These are phyloP conservation scores for Aureobasidium sp. DNA, from an alignment of 2,329 filamentous ascomycete genomes.

Conservation along the genomic window DNA sequence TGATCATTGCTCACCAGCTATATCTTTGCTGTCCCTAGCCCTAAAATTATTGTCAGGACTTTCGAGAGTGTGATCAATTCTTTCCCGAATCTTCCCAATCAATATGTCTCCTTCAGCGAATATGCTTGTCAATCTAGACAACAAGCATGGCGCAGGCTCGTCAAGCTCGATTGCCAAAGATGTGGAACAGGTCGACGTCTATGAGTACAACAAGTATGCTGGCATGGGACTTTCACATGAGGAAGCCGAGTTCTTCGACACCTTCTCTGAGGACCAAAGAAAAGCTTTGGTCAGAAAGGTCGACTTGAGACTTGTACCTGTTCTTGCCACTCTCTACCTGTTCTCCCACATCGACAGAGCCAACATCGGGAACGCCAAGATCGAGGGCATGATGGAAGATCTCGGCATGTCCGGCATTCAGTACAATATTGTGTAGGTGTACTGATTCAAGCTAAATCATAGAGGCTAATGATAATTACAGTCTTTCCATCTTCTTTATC, in stretches of 20 bases:
- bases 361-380: constrained; percentile 68
- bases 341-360: constrained; percentile 65
- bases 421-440: constrained; percentile 47
- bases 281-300: constrained; percentile 55
- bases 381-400: constrained; percentile 50
- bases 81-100: neutral
- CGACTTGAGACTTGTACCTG: constrained; percentile 56
- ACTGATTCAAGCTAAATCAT: constrained; percentile 18
- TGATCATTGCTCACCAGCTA: neutral
- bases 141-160: constrained; percentile 15
- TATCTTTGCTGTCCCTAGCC: neutral
- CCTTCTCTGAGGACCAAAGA: constrained; percentile 16
- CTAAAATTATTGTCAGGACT: neutral
- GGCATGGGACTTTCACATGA: constrained; percentile 22
- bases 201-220: constrained; percentile 19
- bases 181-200: constrained; percentile 18
- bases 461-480: constrained; percentile 20
- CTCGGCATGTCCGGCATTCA: constrained; percentile 55
- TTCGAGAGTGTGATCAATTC: no score
- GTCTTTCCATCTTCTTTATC: constrained; percentile 27
- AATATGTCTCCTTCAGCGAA: neutral
- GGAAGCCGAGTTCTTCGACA: constrained; percentile 21
- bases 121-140: neutral
- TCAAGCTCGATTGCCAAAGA: constrained; percentile 20
- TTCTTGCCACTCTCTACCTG: constrained; percentile 64